phyloP scores from a whole-genome alignment of 2,329 filamentous ascomycete genomes.

The Colletotrichum godetiae region DNA sequence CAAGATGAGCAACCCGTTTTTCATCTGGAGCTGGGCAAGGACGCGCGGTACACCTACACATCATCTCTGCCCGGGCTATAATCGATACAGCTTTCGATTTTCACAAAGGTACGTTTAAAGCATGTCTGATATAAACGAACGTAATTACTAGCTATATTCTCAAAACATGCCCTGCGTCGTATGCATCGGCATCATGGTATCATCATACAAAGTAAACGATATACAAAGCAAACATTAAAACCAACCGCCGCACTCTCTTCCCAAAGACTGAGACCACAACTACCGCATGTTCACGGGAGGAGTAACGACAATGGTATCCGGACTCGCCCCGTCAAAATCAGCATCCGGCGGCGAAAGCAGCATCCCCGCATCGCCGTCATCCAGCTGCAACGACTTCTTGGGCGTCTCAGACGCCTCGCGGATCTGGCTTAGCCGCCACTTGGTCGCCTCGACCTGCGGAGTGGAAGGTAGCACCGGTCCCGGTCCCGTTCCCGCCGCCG shows the following conservation, averaged over 20 bases:
- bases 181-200: slow-evolving; percentile 8
- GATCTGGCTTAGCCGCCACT: slow-evolving; percentile 29
- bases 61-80: too few relatives aligned
- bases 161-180: background rate
- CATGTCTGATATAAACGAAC: background rate
- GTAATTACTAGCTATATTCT: background rate
- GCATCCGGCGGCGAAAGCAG: background rate
- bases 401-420: slow-evolving; percentile 33
- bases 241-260: too few relatives aligned
- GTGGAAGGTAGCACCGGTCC: background rate
- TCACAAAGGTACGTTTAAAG: background rate
- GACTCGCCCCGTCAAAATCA: slow-evolving; percentile 32
- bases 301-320: slow-evolving; percentile 33
- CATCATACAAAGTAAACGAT: slow-evolving; percentile 14
- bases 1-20: too few relatives aligned
- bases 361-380: background rate
- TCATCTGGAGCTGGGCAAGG: too few relatives aligned
- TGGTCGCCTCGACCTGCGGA: slow-evolving; percentile 10
- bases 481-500: background rate
- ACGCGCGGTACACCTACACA: too few relatives aligned
- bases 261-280: too few relatives aligned
- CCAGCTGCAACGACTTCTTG: background rate
- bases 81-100: too few relatives aligned
- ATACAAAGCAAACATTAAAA: background rate
- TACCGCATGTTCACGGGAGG: slow-evolving; percentile 10